Evolutionary conservation across 495 filamentous ascomycete genomes (phyloP).

Genomic region (Poronia punctata): DNA sequence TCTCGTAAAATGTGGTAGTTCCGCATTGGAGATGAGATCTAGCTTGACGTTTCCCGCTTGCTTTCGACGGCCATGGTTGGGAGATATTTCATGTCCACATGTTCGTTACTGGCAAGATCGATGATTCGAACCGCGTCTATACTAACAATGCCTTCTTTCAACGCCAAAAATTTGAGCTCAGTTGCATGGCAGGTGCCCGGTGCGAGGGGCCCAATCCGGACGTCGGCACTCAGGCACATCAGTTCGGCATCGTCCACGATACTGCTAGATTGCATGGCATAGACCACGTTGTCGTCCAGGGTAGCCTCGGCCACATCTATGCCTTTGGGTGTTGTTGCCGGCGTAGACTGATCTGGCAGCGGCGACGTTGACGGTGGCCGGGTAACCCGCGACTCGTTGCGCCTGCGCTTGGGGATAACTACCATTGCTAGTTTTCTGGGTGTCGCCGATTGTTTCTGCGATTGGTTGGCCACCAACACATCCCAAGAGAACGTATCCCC

Average conservation of each 20-base stretch:
- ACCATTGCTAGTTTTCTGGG: conserved; percentile 72
- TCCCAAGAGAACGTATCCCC: conserved; percentile 80
- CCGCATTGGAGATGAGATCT: too few species aligned
- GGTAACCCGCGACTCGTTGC: conserved; percentile 54
- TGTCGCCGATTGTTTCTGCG: conserved; percentile 25
- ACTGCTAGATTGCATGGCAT: conserved; percentile 72
- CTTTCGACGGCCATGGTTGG: conserved; percentile 61
- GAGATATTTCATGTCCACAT: conserved; percentile 73
- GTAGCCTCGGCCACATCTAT: conserved; percentile 63
- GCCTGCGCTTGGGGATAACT: conserved; percentile 71
- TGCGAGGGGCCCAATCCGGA: conserved; percentile 70
- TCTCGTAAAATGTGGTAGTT: too few species aligned
- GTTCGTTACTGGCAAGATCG: conserved; percentile 74
- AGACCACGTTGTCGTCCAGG: conserved; percentile 75
- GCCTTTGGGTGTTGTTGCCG: conserved; percentile 17
- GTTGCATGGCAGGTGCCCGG: conserved; percentile 74
- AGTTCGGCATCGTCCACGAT: conserved; percentile 67
- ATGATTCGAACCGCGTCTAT: conserved; percentile 77
- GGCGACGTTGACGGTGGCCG: conserved; percentile 44
- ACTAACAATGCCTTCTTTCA: conserved; percentile 65
- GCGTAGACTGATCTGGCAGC: conserved; percentile 7
- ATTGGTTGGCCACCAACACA: conserved; percentile 82
- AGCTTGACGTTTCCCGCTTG: not conserved
- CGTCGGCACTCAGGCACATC: conserved; percentile 75
- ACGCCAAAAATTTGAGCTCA: conserved; percentile 71